Percentiles rank a stretch among this genome's conserved stretches.
Evolutionary conservation across 2,329 filamentous ascomycete genomes (phyloP).

Genomic region (Penicillium sp.): DNA sequence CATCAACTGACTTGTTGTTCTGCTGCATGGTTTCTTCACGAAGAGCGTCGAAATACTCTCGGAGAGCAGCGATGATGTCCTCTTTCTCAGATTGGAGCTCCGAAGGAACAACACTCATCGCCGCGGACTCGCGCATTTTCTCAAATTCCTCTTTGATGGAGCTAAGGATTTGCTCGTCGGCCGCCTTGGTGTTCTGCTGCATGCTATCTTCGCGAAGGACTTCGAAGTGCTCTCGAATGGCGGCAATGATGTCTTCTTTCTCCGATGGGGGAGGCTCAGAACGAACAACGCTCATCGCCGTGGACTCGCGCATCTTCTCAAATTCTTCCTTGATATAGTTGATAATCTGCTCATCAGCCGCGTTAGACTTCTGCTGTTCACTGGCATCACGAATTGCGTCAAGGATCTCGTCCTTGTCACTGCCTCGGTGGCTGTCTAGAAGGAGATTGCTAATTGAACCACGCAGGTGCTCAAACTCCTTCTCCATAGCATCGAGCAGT

Average conservation of each 20-base stretch:
- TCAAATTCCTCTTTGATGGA: slow-evolving; percentile 73
- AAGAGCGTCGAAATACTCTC: slow-evolving; percentile 44
- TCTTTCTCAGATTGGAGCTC: slow-evolving; percentile 48
- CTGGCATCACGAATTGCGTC: slow-evolving; percentile 57
- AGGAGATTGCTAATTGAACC: slow-evolving; percentile 72
- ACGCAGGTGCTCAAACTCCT: slow-evolving; percentile 78
- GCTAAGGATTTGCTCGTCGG: slow-evolving; percentile 84
- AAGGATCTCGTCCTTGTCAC: slow-evolving; percentile 62
- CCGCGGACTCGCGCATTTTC: slow-evolving; percentile 54
- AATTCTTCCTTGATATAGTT: slow-evolving; percentile 60
- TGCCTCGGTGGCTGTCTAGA: slow-evolving; percentile 58
- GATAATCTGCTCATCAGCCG: slow-evolving; percentile 33
- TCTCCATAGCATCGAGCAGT: slow-evolving; percentile 73
- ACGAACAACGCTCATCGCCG: slow-evolving; percentile 31
- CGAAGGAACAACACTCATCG: slow-evolving; percentile 27
- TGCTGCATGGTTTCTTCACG: slow-evolving; percentile 51
- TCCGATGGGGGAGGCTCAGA: slow-evolving; percentile 25
- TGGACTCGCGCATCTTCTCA: slow-evolving; percentile 57
- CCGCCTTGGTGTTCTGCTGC: slow-evolving; percentile 54
- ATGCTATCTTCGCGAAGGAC: slow-evolving; percentile 52
- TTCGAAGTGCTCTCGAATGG: slow-evolving; percentile 55
- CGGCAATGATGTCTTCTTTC: slow-evolving; percentile 62
- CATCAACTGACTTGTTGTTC: slow-evolving; percentile 29
- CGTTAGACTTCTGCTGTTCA: slow-evolving; percentile 30
- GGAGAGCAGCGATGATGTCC: slow-evolving; percentile 63